Conservation (phyloP, 2,329 filamentous ascomycete genomes). For the Verticillium longisporum region DNA sequence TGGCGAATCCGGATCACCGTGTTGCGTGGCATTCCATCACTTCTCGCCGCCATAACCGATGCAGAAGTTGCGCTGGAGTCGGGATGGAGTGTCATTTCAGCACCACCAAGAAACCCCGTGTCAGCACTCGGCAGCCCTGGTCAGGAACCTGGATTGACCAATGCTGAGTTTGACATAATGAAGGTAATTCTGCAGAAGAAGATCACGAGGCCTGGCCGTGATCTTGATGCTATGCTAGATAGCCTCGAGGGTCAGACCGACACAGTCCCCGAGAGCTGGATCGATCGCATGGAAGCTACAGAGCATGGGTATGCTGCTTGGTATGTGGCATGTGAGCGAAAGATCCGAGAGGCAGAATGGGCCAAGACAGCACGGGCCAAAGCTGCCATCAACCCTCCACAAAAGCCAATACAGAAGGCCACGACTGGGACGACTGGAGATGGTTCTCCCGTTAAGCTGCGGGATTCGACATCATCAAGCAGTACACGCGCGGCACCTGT, state of each 20-base stretch:
- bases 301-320: slow-evolving; percentile 76
- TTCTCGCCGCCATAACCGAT: slow-evolving; percentile 60
- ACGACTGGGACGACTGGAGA: background rate
- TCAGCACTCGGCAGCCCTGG: background rate
- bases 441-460: background rate
- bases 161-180: slow-evolving; percentile 49
- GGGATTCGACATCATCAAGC: background rate
- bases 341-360: slow-evolving; percentile 62
- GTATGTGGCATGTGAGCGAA: slow-evolving; percentile 70
- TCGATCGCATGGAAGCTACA: slow-evolving; percentile 75
- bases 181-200: slow-evolving; percentile 59
- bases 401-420: background rate
- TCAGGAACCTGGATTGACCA: slow-evolving; percentile 21
- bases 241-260: slow-evolving; percentile 77
- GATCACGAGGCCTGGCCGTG: slow-evolving; percentile 61
- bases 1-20: slow-evolving; percentile 77
- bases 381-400: background rate
- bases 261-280: slow-evolving; percentile 78
- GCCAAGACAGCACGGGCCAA: slow-evolving; percentile 8
- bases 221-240: slow-evolving; percentile 82
- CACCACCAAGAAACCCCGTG: slow-evolving; percentile 6
- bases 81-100: slow-evolving; percentile 57
- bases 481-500: slow-evolving; percentile 3
- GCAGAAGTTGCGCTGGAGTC: slow-evolving; percentile 58
- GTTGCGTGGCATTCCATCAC: slow-evolving; percentile 63